These are phyloP conservation scores for Podaxis sp. DNA, from an alignment of 768 basidiomycete genomes.

Conservation along the genomic window DNA sequence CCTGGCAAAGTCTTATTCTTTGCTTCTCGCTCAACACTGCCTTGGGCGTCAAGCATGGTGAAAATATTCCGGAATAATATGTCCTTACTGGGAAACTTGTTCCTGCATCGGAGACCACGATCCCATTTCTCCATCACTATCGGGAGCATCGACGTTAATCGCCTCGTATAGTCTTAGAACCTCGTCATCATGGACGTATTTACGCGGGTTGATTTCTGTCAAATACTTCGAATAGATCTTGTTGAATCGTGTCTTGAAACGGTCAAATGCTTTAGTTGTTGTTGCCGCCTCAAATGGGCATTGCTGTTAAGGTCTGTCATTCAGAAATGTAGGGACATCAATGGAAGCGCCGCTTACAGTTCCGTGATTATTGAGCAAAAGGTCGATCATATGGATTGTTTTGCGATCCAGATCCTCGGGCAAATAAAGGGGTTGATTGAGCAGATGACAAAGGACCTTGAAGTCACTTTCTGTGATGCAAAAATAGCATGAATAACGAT, in stretches of 20 bases:
- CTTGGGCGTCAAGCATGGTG: background rate
- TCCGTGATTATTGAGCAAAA: constrained; percentile 51
- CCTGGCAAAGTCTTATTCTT: background rate
- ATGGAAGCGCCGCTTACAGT: constrained; percentile 35
- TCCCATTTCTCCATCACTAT: constrained; percentile 14
- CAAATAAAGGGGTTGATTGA: constrained; percentile 55
- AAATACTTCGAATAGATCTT: constrained; percentile 45
- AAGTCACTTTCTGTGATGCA: constrained; percentile 50
- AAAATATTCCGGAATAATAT: background rate
- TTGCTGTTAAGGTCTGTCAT: constrained; percentile 38
- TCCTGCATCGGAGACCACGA: constrained; percentile 9
- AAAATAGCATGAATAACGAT: background rate
- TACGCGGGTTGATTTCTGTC: constrained; percentile 33
- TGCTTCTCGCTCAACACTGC: background rate
- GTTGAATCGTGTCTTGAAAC: constrained; percentile 48
- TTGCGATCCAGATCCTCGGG: constrained; percentile 35
- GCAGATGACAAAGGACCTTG: constrained; percentile 62
- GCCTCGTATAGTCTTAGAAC: constrained; percentile 17
- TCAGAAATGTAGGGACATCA: background rate
- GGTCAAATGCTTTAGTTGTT: constrained; percentile 52
- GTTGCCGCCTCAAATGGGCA: constrained; percentile 56
- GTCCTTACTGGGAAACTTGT: constrained; percentile 5
- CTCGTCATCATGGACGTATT: constrained; percentile 38
- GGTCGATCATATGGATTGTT: constrained; percentile 45
- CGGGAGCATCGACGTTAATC: constrained; percentile 17